These are phyloP conservation scores for Boletellus emodensis DNA, from an alignment of 768 basidiomycete genomes.

Conservation along the genomic window DNA sequence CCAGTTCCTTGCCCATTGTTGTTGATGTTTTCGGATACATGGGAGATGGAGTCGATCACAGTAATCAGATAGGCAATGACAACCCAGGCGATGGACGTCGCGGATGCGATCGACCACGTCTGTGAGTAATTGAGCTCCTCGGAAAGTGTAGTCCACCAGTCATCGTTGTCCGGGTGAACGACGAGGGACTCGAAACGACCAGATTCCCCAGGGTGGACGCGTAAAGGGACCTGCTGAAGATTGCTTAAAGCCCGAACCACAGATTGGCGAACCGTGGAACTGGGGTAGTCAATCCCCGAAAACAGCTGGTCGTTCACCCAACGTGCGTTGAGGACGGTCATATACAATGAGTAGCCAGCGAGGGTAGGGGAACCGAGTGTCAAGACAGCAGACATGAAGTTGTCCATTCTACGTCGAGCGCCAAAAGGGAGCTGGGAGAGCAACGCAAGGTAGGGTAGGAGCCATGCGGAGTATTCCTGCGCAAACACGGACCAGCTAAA, in stretches of 20 bases:
- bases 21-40: constrained; percentile 19
- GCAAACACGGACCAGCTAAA: constrained; percentile 24
- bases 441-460: constrained; percentile 47
- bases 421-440: constrained; percentile 52
- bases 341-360: constrained; percentile 41
- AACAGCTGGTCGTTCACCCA: constrained; percentile 35
- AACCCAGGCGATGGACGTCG: constrained; percentile 41
- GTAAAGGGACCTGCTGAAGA: constrained; percentile 42
- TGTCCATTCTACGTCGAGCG: constrained; percentile 36
- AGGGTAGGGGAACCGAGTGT: constrained; percentile 44
- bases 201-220: constrained; percentile 24
- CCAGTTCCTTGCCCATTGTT: constrained; percentile 38
- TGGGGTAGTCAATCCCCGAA: constrained; percentile 31
- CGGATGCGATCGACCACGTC: constrained; percentile 40
- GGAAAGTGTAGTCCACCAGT: constrained; percentile 38
- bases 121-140: constrained; percentile 35
- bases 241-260: constrained; percentile 35
- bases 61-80: constrained; percentile 36
- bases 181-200: constrained; percentile 39
- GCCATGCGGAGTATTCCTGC: constrained; percentile 42
- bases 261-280: background rate
- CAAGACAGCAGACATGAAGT: constrained; percentile 40
- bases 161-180: constrained; percentile 39
- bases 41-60: constrained; percentile 15
- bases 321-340: constrained; percentile 42